phyloP scores from a whole-genome alignment of 2,329 filamentous ascomycete species.

The Teratosphaeria epicoccoides region DNA sequence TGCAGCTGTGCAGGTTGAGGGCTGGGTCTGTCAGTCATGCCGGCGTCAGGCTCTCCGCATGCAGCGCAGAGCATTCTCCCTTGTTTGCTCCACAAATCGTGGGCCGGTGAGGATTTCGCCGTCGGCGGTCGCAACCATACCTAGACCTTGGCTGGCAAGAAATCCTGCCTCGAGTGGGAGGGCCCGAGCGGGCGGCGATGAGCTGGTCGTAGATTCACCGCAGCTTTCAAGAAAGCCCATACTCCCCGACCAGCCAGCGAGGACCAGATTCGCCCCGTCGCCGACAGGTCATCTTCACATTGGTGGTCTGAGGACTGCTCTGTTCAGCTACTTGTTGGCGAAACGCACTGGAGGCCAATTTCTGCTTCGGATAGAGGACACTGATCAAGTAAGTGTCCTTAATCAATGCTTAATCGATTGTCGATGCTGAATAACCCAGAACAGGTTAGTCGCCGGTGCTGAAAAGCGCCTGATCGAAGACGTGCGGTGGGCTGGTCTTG shows the following conservation, averaged over 20 bases:
- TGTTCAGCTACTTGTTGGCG: constrained; percentile 94
- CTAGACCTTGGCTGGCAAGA: background rate
- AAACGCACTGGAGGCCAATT: constrained; percentile 83
- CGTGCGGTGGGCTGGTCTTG: constrained; percentile 74
- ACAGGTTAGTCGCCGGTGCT: constrained; percentile 68
- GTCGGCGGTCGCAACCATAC: background rate
- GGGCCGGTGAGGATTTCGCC: background rate
- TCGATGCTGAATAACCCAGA: constrained; percentile 38
- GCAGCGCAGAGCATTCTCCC: background rate
- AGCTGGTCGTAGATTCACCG: background rate
- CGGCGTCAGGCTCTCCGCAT: background rate
- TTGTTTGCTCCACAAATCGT: background rate
- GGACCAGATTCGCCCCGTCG: constrained; percentile 88
- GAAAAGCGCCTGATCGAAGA: constrained; percentile 69
- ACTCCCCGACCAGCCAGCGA: constrained; percentile 48
- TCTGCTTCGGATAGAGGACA: constrained; percentile 84
- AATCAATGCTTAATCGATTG: background rate
- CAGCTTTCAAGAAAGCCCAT: constrained; percentile 15
- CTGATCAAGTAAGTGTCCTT: constrained; percentile 62
- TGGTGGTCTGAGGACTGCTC: constrained; percentile 78
- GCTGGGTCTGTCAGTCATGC: constrained; percentile 1
- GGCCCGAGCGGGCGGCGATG: background rate
- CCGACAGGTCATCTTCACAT: constrained; percentile 90
- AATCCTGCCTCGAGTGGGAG: background rate
- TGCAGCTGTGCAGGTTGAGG: background rate